Conservation (phyloP, 768 basidiomycete genomes). For the Omphalotus guepiniiformis region DNA sequence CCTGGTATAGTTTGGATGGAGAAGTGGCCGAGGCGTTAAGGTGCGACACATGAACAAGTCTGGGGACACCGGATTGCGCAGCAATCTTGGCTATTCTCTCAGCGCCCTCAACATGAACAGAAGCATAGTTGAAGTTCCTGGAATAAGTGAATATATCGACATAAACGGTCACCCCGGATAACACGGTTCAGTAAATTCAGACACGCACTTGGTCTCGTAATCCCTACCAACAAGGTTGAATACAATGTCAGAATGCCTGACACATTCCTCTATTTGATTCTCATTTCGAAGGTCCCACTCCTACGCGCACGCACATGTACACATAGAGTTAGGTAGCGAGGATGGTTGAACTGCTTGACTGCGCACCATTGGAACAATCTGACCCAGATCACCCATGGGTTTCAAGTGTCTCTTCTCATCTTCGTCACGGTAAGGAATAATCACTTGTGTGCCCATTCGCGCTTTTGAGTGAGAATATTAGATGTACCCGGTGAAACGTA, state of each 20-base stretch:
- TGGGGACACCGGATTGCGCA: slow-evolving; percentile 69
- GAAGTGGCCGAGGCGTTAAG: slow-evolving; percentile 83
- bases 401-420: slow-evolving; percentile 88
- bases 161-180: slow-evolving; percentile 8
- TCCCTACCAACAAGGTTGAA: slow-evolving; percentile 95
- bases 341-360: neutral
- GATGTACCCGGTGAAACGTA: slow-evolving; percentile 9
- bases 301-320: slow-evolving; percentile 42
- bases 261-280: slow-evolving; percentile 87
- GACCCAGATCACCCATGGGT: slow-evolving; percentile 95
- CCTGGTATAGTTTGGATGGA: slow-evolving; percentile 76
- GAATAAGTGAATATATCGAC: slow-evolving; percentile 10
- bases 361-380: slow-evolving; percentile 87
- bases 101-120: slow-evolving; percentile 81
- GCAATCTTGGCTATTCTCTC: slow-evolving; percentile 83
- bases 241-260: slow-evolving; percentile 93
- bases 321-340: slow-evolving; percentile 10
- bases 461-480: slow-evolving; percentile 38
- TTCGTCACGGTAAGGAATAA: slow-evolving; percentile 93
- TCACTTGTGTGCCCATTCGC: slow-evolving; percentile 87
- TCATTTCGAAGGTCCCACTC: slow-evolving; percentile 96
- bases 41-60: slow-evolving; percentile 93
- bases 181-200: slow-evolving; percentile 3
- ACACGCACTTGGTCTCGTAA: slow-evolving; percentile 86
- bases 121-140: slow-evolving; percentile 85